Conservation (phyloP, 202 grass and related monocot species). For the Setaria italica region DNA sequence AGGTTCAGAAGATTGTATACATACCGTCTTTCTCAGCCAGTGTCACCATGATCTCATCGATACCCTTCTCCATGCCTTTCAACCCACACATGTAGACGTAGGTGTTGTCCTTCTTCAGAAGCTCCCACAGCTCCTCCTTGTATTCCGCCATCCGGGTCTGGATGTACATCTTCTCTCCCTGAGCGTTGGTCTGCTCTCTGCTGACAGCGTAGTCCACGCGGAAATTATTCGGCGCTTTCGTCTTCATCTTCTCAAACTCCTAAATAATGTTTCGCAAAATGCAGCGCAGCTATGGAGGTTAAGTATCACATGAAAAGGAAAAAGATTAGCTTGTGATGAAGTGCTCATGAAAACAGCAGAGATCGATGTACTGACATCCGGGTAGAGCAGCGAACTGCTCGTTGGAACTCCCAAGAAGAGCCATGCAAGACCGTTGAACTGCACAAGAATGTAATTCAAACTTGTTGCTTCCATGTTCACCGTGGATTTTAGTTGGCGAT, state of each 20-base stretch:
- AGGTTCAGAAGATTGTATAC: too few relatives aligned
- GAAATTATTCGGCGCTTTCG: conserved; percentile 62
- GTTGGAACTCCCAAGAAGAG: conserved; percentile 85
- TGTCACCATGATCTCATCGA: too few relatives aligned
- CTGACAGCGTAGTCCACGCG: conserved; percentile 70
- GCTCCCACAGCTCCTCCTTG: too few relatives aligned
- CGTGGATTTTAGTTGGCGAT: not conserved
- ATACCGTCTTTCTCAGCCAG: too few relatives aligned
- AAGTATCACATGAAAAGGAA: not conserved
- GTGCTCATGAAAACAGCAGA: not conserved
- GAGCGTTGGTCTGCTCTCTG: conserved; percentile 69
- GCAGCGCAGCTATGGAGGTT: not conserved
- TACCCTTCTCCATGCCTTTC: too few relatives aligned
- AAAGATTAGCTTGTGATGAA: not conserved
- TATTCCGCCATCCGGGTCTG: too few relatives aligned
- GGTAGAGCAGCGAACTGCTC: conserved; percentile 68
- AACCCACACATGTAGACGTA: too few relatives aligned
- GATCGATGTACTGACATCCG: conserved; percentile 45
- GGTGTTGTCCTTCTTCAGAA: too few relatives aligned
- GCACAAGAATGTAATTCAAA: conserved; percentile 21
- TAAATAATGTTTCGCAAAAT: conserved; percentile 38
- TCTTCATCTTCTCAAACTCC: conserved; percentile 78
- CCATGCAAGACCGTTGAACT: conserved; percentile 79
- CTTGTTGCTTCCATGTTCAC: not conserved
- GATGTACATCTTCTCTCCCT: too few relatives aligned